These are phyloP conservation scores for Fusarium floridanum DNA, from an alignment of 2,329 filamentous ascomycete genomes.

Conservation along the genomic window DNA sequence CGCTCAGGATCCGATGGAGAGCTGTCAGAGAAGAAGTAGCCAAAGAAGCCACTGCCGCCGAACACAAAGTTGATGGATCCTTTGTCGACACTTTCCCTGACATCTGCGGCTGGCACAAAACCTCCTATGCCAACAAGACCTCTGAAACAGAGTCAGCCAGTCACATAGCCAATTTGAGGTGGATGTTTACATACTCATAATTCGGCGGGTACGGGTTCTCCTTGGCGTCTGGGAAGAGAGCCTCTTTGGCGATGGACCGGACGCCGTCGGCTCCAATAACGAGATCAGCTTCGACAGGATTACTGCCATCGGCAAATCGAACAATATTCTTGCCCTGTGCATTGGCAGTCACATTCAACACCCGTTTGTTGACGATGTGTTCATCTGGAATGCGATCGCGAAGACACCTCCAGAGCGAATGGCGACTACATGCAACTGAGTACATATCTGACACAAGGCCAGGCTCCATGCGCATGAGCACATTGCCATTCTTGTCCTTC, in stretches of 20 bases:
- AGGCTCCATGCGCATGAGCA: slow-evolving; percentile 36
- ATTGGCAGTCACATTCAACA: slow-evolving; percentile 32
- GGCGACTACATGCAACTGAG: slow-evolving; percentile 41
- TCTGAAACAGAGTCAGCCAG: slow-evolving; percentile 1
- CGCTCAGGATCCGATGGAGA: slow-evolving; percentile 2
- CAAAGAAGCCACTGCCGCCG: slow-evolving; percentile 18
- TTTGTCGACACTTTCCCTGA: slow-evolving; percentile 13
- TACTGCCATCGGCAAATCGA: slow-evolving; percentile 39
- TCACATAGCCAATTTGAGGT: no score
- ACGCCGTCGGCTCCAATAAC: slow-evolving; percentile 46
- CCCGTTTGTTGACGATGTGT: slow-evolving; percentile 38
- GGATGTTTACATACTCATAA: slow-evolving; percentile 39
- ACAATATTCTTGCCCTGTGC: slow-evolving; percentile 31
- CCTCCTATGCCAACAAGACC: slow-evolving; percentile 28
- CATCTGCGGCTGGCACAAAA: background rate
- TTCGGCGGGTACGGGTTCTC: slow-evolving; percentile 39
- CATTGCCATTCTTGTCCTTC: slow-evolving; percentile 40
- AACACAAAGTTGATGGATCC: slow-evolving; percentile 29
- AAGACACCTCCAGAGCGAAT: slow-evolving; percentile 41
- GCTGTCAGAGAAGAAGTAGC: slow-evolving; percentile 23
- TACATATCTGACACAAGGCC: slow-evolving; percentile 23
- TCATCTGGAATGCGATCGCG: slow-evolving; percentile 37
- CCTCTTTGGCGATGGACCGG: slow-evolving; percentile 32
- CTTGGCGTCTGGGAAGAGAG: slow-evolving; percentile 38
- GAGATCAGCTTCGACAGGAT: slow-evolving; percentile 39